Evolutionary conservation across 257 asterid species (phyloP).

Genomic region (Rubia yunnanensis): DNA sequence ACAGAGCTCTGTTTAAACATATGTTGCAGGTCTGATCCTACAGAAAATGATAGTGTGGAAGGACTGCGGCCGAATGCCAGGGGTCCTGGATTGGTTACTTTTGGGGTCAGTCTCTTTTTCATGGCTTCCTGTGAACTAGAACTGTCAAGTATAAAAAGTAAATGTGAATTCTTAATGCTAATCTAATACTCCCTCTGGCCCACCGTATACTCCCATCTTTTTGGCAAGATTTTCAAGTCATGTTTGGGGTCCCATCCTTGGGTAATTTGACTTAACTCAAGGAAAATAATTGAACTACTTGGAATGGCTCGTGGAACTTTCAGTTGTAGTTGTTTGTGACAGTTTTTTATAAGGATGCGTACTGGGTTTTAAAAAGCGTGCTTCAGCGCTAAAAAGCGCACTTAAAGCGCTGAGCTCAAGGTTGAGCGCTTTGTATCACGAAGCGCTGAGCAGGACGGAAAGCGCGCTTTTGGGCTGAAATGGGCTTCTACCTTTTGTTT

Average conservation of each 20-base stretch:
- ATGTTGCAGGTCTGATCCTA: conserved; percentile 90
- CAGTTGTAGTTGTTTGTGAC: background rate
- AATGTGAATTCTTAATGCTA: background rate
- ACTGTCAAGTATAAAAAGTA: background rate
- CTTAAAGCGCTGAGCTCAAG: too few relatives aligned
- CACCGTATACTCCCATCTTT: background rate
- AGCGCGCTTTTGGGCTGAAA: too few relatives aligned
- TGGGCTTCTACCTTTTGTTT: too few relatives aligned
- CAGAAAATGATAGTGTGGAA: conserved; percentile 99
- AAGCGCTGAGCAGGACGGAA: too few relatives aligned
- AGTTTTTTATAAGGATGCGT: background rate
- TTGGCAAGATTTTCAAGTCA: background rate
- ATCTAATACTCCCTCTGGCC: background rate
- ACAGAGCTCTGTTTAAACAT: conserved; percentile 11
- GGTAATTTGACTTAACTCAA: too few relatives aligned
- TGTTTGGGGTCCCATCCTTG: background rate
- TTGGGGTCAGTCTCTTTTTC: conserved; percentile 64
- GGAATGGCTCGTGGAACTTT: background rate
- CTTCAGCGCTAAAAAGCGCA: too few relatives aligned
- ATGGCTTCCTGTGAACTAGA: background rate
- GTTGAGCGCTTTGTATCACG: too few relatives aligned
- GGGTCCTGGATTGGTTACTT: conserved; percentile 99
- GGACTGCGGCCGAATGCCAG: conserved; percentile 98
- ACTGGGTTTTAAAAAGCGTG: too few relatives aligned
- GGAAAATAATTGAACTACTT: too few relatives aligned